Evolutionary conservation across 805 yeast species (phyloP), one percentile per base, ranked within the genome.

Genomic region (Ogataea nitratoaversa): DNA sequence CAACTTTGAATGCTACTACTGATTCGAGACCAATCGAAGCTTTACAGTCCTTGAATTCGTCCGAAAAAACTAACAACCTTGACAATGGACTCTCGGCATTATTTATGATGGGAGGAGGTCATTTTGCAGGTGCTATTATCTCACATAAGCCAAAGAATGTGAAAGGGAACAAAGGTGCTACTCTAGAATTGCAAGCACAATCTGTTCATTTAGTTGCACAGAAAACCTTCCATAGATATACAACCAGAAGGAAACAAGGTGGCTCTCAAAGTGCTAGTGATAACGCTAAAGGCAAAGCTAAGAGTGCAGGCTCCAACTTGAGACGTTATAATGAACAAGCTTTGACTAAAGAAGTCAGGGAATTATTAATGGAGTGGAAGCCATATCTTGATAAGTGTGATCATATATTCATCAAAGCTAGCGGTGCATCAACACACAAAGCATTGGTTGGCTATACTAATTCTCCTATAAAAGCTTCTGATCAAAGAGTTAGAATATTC

Each of bases 21-120:
- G 42, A 40, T 12, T 52, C 63, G 2, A 59, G 65, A 3, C 93
- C 95, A 0, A 47, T 76, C 6, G 63, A 62, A n/a, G 56, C 72
- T 0, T 49, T 86, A n/a, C 52, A 55, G 22, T 34, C 19, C 5
- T 27, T 53, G 13, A 49, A 27, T 27, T n/a, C 16, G 14, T 8
- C 48, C 13, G 34, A 41, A 9, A 47, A 49, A 29, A 50, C 44
- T 32, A 30, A 47, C 32, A 38, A 44, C 1, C 36, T 52, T 2
- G 37, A 56, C 3, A 45, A 53, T 0, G 64, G 66, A 3, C 71
- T 71, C 33, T 85, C 95, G 5, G 95, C 95, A 0, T 61, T 93
- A 11, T 76, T 93, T 50, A 87, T 93, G 96, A 76, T 93, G 38
- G 97, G 97, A 13, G 97, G 98, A 32, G 99, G 99, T 31, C 97